Percentiles rank a stretch among this genome's conserved stretches.
Evolutionary conservation across 2,329 filamentous ascomycete genomes (phyloP).

Genomic region (Colletotrichum costaricense): DNA sequence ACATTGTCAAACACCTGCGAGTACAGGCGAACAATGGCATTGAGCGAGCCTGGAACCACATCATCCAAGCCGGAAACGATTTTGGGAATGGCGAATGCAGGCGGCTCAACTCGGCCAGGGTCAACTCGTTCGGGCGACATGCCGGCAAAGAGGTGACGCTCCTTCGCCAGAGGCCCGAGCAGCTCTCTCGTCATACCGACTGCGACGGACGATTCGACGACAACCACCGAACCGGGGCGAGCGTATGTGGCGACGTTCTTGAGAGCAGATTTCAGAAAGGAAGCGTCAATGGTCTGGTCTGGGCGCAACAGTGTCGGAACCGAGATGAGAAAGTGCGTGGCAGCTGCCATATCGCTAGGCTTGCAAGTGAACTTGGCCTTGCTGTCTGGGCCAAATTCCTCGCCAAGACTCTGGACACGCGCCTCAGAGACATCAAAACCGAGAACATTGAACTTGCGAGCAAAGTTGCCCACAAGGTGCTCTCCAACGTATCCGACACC

Average conservation of each 20-base stretch:
- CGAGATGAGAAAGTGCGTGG: conserved; percentile 64
- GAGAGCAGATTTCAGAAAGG: conserved; percentile 58
- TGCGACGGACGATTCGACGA: conserved; percentile 65
- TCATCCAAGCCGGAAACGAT: conserved; percentile 64
- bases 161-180: conserved; percentile 56
- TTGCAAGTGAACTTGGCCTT: conserved; percentile 49
- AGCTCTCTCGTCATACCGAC: conserved; percentile 65
- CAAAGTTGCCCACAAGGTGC: conserved; percentile 59
- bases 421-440: conserved; percentile 60
- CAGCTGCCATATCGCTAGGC: conserved; percentile 50
- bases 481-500: conserved; percentile 65
- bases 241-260: conserved; percentile 53
- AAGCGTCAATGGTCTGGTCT: conserved; percentile 60
- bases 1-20: conserved; percentile 58
- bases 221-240: conserved; percentile 56
- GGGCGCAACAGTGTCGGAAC: conserved; percentile 62
- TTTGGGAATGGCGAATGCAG: conserved; percentile 60
- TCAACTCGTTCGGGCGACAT: conserved; percentile 67
- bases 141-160: conserved; percentile 55
- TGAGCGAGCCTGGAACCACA: conserved; percentile 55
- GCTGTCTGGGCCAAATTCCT: conserved; percentile 41
- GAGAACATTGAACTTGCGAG: conserved; percentile 52
- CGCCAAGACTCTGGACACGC: conserved; percentile 48
- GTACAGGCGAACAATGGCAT: conserved; percentile 58
- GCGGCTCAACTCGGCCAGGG: conserved; percentile 56